Base-by-base conservation (phyloP, 495 filamentous ascomycete genomes). In the Penicillium paxilli region DNA sequence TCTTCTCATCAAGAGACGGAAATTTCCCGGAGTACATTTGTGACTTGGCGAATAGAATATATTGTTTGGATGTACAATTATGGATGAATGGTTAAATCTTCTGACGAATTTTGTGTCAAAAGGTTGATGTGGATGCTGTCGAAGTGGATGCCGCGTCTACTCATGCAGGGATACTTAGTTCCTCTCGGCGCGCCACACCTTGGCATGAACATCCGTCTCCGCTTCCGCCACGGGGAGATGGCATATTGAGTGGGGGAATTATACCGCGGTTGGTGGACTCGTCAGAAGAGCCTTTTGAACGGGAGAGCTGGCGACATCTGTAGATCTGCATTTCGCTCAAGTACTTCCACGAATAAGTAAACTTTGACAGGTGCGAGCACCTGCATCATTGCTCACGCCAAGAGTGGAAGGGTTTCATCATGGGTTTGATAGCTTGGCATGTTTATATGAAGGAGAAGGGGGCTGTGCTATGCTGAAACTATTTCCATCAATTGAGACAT, bases 91-190 rank as follows among this genome's bases (percentile, higher is more conserved):
- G 40, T 45, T n/a, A 37, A 51, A 41, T 51, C 52, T 44, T 57
- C 54, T 46, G 54, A 57, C 49, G 12, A 3, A 5, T n/a, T 33
- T 41, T 24, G 54, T 52, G 11, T 57, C 54, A 57, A 32, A 32
- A 1, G n/a, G n/a, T n/a, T n/a, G n/a, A n/a, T n/a, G n/a, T n/a
- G n/a, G n/a, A n/a, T 48, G 54, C 24, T n/a, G 10, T 23, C 20
- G 19, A 14, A 8, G 35, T 40, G 20, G 21, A 42, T 6, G 19
- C 19, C 40, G 40, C 40, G 40, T 42, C 21, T 23, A 42, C n/a
- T n/a, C 20, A 2, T 23, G 4, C 19, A 22, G 20, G 40, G 19
- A 23, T 22, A 3, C 20, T 42, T 42, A 23, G 40, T 21, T 14
- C 20, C 40, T 9, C 40, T 42, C n/a, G n/a, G 40, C 19, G 40